Evolutionary conservation across 768 basidiomycete genomes (phyloP).

Genomic region (Russula vinacea): DNA sequence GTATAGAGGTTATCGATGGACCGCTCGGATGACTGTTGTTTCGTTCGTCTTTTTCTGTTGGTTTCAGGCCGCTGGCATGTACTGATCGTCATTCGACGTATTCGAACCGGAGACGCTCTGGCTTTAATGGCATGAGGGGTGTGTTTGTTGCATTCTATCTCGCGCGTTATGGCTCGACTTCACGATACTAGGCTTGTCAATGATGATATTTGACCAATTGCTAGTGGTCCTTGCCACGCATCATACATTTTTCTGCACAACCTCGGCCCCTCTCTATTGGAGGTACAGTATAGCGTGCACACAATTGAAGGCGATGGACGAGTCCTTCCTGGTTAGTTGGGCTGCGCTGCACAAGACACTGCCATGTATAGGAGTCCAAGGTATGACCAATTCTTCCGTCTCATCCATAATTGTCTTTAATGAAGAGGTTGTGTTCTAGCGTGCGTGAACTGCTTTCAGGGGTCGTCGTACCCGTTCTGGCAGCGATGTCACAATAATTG

Average conservation of each 20-base stretch:
- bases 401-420: background rate
- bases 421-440: background rate
- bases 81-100: background rate
- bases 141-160: background rate
- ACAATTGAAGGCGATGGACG: background rate
- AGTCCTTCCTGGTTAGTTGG: background rate
- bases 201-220: background rate
- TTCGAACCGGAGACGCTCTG: background rate
- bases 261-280: background rate
- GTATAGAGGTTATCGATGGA: background rate
- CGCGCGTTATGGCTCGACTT: no score
- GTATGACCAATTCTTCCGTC: background rate
- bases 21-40: background rate
- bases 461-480: background rate
- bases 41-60: background rate
- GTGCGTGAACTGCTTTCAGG: no score
- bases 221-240: background rate
- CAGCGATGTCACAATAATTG: background rate
- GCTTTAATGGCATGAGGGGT: background rate
- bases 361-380: background rate
- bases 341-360: background rate
- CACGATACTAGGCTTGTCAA: no score
- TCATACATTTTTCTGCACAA: background rate
- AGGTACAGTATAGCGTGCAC: background rate
- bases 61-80: no score